These are phyloP conservation scores for Tothia fuscella DNA, from an alignment of 2,329 filamentous ascomycete genomes.

Conservation along the genomic window DNA sequence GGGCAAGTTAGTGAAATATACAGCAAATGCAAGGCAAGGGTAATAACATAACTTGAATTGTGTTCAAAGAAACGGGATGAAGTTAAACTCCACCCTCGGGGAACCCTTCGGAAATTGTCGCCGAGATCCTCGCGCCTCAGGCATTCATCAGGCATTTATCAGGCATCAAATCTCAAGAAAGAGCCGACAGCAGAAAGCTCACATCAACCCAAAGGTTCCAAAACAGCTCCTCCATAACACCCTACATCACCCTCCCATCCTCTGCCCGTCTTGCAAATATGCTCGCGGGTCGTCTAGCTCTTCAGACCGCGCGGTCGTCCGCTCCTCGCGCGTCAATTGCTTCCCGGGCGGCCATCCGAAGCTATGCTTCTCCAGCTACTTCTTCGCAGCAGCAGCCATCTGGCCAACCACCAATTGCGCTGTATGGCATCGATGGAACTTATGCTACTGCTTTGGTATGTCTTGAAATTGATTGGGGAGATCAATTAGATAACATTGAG, in stretches of 20 bases:
- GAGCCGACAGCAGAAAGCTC: not conserved
- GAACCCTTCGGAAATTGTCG: too few relatives aligned
- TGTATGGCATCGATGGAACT: conserved; percentile 94
- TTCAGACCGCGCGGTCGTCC: conserved; percentile 2
- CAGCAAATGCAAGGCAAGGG: too few relatives aligned
- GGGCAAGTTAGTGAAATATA: too few relatives aligned
- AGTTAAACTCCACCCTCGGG: too few relatives aligned
- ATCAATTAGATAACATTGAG: too few relatives aligned
- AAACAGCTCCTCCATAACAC: conserved; percentile 3
- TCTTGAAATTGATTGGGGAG: conserved; percentile 12
- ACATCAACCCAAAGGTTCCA: conserved; percentile 9
- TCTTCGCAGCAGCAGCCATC: conserved; percentile 44
- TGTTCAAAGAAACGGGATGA: too few relatives aligned
- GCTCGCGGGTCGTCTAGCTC: conserved; percentile 9
- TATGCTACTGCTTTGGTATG: conserved; percentile 98
- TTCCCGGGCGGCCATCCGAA: conserved; percentile 50
- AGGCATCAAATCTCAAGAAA: too few relatives aligned
- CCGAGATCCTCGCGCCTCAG: too few relatives aligned
- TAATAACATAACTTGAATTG: too few relatives aligned
- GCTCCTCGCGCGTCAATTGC: conserved; percentile 10
- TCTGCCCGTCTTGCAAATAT: conserved; percentile 7
- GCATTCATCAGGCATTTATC: too few relatives aligned
- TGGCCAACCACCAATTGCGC: conserved; percentile 70
- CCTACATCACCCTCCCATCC: not conserved
- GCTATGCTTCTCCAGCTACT: conserved; percentile 55